These are phyloP conservation scores for Cutaneotrichosporon sp. DNA, from an alignment of 1,284 basidiomycete species.

Conservation along the genomic window DNA sequence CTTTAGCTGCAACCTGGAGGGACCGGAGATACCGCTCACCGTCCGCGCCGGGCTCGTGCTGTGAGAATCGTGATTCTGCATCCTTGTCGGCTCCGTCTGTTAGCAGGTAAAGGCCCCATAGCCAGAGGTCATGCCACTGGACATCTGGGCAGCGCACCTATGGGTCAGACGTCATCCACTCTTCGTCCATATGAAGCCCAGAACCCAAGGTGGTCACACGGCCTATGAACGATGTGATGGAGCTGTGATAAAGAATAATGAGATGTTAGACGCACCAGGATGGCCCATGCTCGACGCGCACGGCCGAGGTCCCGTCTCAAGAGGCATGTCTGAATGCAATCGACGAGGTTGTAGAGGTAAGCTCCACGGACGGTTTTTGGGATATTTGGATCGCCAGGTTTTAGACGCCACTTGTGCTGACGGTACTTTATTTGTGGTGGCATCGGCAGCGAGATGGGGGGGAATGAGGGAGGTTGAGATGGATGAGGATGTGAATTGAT, in stretches of 20 bases:
- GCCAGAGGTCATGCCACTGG: conserved; percentile 71
- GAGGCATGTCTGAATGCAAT: conserved; percentile 61
- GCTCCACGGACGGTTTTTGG: conserved; percentile 26
- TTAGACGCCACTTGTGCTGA: conserved; percentile 2
- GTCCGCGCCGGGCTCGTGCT: conserved; percentile 7
- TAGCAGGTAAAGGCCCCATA: conserved; percentile 56
- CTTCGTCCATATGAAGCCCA: neutral
- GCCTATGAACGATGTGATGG: neutral
- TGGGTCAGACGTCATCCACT: neutral
- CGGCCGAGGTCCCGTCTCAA: conserved; percentile 63
- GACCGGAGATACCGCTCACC: conserved; percentile 29
- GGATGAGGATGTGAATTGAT: neutral
- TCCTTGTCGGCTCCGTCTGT: conserved; percentile 6
- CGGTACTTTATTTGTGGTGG: neutral
- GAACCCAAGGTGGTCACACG: neutral
- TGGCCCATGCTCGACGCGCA: conserved; percentile 69
- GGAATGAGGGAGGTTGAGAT: too few relatives aligned
- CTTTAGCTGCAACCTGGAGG: conserved; percentile 27
- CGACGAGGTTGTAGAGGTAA: conserved; percentile 43
- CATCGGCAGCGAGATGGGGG: too few relatives aligned
- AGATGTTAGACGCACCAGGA: conserved; percentile 54
- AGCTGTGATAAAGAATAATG: neutral
- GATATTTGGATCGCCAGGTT: conserved; percentile 10
- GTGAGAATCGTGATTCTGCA: conserved; percentile 1
- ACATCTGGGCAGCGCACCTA: conserved; percentile 70